phyloP scores from a whole-genome alignment of 2,329 filamentous ascomycete genomes.

The Curvularia eragrostidis region DNA sequence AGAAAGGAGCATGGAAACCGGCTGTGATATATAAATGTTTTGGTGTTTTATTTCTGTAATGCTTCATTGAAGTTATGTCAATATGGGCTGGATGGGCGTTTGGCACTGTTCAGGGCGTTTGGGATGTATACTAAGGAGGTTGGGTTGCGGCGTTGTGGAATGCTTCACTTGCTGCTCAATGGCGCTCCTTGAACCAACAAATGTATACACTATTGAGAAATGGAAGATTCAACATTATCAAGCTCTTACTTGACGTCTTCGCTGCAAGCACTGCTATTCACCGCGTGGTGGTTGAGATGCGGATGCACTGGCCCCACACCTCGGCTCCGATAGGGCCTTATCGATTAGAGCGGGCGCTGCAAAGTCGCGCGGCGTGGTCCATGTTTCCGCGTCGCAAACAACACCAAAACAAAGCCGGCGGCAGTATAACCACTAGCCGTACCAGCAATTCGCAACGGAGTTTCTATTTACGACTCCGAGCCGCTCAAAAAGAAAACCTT shows the following conservation, averaged over 20 bases:
- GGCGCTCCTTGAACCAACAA: not conserved
- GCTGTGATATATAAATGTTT: not conserved
- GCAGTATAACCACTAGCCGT: not conserved
- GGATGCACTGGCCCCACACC: slow-evolving; percentile 15
- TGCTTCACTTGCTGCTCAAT: not conserved
- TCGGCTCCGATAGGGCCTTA: slow-evolving; percentile 19
- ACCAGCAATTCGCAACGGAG: not conserved
- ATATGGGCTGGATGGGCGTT: slow-evolving; percentile 9
- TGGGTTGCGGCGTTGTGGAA: slow-evolving; percentile 3
- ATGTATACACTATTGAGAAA: not conserved
- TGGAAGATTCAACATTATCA: not conserved
- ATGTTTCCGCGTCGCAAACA: slow-evolving; percentile 29
- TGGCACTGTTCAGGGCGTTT: slow-evolving; percentile 3
- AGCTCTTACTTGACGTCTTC: not conserved
- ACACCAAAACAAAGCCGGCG: slow-evolving; percentile 11
- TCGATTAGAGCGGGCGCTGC: slow-evolving; percentile 22
- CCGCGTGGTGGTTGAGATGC: not conserved
- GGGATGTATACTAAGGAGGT: slow-evolving; percentile 1
- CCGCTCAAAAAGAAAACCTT: not conserved
- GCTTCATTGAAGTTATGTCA: not conserved
- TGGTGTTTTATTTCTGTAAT: not conserved
- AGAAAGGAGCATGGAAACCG: not conserved
- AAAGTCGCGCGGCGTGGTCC: slow-evolving; percentile 19
- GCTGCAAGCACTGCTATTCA: not conserved
- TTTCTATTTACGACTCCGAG: not conserved